Evolutionary conservation across 768 basidiomycete species (phyloP), one percentile per base, ranked within the genome.

Genomic region (Rhodotorula babjevae): DNA sequence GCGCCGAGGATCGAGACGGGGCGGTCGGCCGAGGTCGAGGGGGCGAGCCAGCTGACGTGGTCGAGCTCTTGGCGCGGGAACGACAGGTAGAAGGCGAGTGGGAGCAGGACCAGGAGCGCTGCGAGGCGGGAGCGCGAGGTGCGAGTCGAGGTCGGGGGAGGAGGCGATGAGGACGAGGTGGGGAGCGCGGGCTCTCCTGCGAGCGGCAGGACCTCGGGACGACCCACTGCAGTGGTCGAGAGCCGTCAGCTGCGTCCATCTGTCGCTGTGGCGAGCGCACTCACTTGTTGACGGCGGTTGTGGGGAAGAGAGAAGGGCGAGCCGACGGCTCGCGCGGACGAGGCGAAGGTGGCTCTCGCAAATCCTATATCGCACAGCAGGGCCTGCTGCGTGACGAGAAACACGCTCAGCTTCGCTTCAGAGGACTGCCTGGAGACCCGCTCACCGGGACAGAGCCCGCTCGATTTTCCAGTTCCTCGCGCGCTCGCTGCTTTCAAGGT

Each of bases 41-140:
- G 27, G n/a, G n/a, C 53, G 29, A 12, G 14, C n/a, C 53, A 55
- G 53, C 53, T 55, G 14, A 29, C n/a, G n/a, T 29, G 53, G 53
- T 29, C 53, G 53, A 29, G 53, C n/a, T n/a, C 53, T 6, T 55
- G 29, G 14, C 53, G 50, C 23, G 65, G 65, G 8, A 31, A 49
- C 31, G 58, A 50, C 15, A 67, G 36, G 47, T 46, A 67, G 58
- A 67, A 36, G 9, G 65, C 65, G 33, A 33, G 57, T 12, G 65
- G 65, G 2, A 67, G 36, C 31, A 60, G 49, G 25, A 67, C 58
- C 25, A 50, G 15, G 18, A 67, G 65, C 25, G 65, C 65, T 11
- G 65, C 65, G 58, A 67, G 58, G 27, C 42, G 47, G 31, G 5
- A 18, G 21, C 18, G 40, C 3, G 18, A 9, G 27, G 47, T 23